phyloP scores from a whole-genome alignment of 192 early-diverging fungal species.

The Rhizophagus sp. region DNA sequence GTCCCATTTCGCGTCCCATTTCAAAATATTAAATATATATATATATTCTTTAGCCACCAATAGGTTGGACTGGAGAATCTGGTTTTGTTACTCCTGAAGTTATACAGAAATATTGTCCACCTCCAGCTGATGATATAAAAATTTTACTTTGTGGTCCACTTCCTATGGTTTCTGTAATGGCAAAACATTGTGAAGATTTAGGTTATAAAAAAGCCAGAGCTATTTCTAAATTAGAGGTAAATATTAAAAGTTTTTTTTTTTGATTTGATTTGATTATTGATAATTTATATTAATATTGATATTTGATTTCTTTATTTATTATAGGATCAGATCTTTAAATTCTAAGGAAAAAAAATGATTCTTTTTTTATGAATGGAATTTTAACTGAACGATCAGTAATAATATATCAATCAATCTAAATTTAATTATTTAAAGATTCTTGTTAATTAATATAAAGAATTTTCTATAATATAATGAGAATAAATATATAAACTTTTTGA shows the following conservation, averaged over 20 bases:
- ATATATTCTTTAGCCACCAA: slow-evolving; percentile 45
- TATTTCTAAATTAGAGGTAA: slow-evolving; percentile 68
- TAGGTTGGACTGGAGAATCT: slow-evolving; percentile 76
- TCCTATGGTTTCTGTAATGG: slow-evolving; percentile 88
- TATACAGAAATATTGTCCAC: slow-evolving; percentile 70
- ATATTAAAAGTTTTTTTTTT: background rate
- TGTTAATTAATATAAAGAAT: too few species aligned
- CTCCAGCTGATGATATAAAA: slow-evolving; percentile 79
- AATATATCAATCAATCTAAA: background rate
- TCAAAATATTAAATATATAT: background rate
- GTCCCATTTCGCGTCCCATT: background rate
- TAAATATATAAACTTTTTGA: too few species aligned
- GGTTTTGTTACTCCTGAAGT: slow-evolving; percentile 90
- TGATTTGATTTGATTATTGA: background rate
- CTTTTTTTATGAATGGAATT: background rate
- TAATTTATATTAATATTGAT: background rate
- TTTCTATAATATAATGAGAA: too few species aligned
- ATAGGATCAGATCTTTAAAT: slow-evolving; percentile 87
- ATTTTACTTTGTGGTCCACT: slow-evolving; percentile 89
- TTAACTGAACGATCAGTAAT: background rate
- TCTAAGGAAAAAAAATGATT: slow-evolving; percentile 42
- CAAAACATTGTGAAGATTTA: slow-evolving; percentile 63
- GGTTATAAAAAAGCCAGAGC: slow-evolving; percentile 78
- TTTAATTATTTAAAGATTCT: too few species aligned
- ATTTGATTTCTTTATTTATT: background rate